phyloP scores from a whole-genome alignment of 2,329 filamentous ascomycete species.

The Cercospora zeae-maydis region DNA sequence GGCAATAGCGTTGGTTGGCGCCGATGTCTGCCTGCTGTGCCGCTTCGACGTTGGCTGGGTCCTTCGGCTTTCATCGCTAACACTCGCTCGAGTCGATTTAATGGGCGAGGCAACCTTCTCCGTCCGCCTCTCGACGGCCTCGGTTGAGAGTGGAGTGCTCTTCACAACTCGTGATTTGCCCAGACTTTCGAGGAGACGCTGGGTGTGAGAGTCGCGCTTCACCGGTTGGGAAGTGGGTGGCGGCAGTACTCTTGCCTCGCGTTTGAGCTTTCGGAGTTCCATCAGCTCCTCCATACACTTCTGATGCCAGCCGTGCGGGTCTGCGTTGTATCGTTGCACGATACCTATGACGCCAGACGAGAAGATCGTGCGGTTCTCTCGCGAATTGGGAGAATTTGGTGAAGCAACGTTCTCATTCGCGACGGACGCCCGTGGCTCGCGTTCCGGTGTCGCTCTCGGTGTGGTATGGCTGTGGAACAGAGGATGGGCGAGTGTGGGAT shows the following conservation, averaged over 20 bases:
- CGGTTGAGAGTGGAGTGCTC: constrained; percentile 1
- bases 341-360: constrained; percentile 1
- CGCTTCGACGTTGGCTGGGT: constrained; percentile 19
- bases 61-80: background rate
- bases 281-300: constrained; percentile 19
- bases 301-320: constrained; percentile 18
- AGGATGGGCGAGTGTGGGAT: constrained; percentile 7
- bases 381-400: background rate
- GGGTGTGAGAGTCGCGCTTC: constrained; percentile 18
- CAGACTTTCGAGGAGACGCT: constrained; percentile 19
- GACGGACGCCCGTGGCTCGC: background rate
- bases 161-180: constrained; percentile 19
- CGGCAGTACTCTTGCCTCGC: constrained; percentile 15
- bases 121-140: constrained; percentile 9
- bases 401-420: constrained; percentile 1
- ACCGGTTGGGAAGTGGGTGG: constrained; percentile 7
- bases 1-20: constrained; percentile 7
- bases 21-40: constrained; percentile 18
- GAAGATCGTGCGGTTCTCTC: background rate
- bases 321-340: constrained; percentile 7
- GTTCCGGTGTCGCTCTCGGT: constrained; percentile 7
- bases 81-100: constrained; percentile 2
- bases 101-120: constrained; percentile 3
- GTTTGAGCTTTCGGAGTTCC: constrained; percentile 6
- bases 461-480: constrained; percentile 14